Evolutionary conservation across 208 protist species (phyloP).

Genomic region (Trypanosoma avium): DNA sequence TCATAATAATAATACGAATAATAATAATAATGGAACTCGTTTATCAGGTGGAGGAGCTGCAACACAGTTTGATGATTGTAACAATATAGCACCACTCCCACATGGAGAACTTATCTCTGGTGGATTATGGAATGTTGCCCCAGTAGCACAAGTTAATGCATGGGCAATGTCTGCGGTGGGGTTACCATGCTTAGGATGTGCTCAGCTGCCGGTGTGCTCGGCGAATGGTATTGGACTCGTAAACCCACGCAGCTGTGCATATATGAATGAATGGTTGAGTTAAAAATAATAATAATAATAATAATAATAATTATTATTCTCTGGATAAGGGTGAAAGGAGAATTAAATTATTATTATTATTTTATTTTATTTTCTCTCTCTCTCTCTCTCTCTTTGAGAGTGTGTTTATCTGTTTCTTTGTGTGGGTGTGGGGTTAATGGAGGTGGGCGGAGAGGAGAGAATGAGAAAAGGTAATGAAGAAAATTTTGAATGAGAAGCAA

Average conservation of each 20-base stretch:
- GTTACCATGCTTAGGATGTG: constrained; percentile 77
- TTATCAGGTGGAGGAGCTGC: constrained; percentile 14
- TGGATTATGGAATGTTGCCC: constrained; percentile 8
- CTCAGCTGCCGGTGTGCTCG: constrained; percentile 62
- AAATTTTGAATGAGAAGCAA: too few relatives aligned
- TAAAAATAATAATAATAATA: constrained; percentile 18
- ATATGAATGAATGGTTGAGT: constrained; percentile 57
- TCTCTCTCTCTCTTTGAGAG: background rate
- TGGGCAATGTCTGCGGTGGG: constrained; percentile 75
- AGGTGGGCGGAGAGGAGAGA: too few relatives aligned
- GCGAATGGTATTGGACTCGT: constrained; percentile 38
- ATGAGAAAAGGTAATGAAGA: too few relatives aligned
- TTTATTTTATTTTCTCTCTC: background rate
- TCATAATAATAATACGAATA: too few relatives aligned
- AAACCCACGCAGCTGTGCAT: constrained; percentile 41
- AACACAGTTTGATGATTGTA: constrained; percentile 6
- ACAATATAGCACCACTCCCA: too few relatives aligned
- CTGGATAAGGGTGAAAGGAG: background rate
- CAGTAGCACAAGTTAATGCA: constrained; percentile 23
- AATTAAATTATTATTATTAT: too few relatives aligned
- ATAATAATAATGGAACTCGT: too few relatives aligned
- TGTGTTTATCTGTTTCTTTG: background rate
- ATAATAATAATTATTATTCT: constrained; percentile 3
- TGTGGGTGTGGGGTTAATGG: too few relatives aligned
- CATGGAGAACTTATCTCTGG: constrained; percentile 4